A percentile compares a stretch with the other conserved stretches of the same genome.
phyloP scores from a whole-genome alignment of 2,329 filamentous ascomycete species.

The Colletotrichum nymphaeae region DNA sequence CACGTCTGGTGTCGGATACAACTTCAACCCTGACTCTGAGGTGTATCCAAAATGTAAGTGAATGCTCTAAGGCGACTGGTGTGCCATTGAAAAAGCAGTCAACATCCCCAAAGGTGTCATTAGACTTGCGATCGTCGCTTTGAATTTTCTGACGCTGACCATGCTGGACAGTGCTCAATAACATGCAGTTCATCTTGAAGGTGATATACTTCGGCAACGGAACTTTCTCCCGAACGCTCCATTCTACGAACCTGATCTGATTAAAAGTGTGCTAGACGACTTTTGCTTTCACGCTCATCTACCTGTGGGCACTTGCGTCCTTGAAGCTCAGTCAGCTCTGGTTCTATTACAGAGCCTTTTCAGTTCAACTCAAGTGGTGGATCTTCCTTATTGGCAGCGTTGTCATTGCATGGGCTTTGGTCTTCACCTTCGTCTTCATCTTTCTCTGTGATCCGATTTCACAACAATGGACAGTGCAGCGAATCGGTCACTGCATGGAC shows the following conservation, averaged over 20 bases:
- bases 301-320: slow-evolving; percentile 38
- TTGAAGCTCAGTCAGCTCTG: slow-evolving; percentile 38
- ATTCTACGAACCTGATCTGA: neutral
- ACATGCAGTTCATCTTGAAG: slow-evolving; percentile 33
- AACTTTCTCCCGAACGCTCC: neutral
- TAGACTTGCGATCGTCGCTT: neutral
- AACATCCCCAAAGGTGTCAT: neutral
- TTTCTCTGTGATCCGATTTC: slow-evolving; percentile 39
- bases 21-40: slow-evolving; percentile 30
- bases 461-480: slow-evolving; percentile 38
- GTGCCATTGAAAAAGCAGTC: neutral
- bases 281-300: slow-evolving; percentile 38
- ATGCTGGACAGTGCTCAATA: slow-evolving; percentile 24
- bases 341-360: slow-evolving; percentile 38
- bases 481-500: slow-evolving; percentile 38
- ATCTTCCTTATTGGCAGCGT: slow-evolving; percentile 32
- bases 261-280: slow-evolving; percentile 20
- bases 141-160: neutral
- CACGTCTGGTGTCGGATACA: slow-evolving; percentile 36
- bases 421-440: slow-evolving; percentile 38
- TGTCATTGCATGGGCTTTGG: slow-evolving; percentile 35
- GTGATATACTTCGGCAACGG: slow-evolving; percentile 4
- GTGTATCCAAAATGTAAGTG: slow-evolving; percentile 34
- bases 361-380: slow-evolving; percentile 28
- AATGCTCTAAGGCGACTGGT: neutral